A percentile compares a stretch with the other conserved stretches of the same genome.
These are phyloP conservation scores for Gracilariopsis chorda DNA, from an alignment of 23 red algal species.

Conservation along the genomic window DNA sequence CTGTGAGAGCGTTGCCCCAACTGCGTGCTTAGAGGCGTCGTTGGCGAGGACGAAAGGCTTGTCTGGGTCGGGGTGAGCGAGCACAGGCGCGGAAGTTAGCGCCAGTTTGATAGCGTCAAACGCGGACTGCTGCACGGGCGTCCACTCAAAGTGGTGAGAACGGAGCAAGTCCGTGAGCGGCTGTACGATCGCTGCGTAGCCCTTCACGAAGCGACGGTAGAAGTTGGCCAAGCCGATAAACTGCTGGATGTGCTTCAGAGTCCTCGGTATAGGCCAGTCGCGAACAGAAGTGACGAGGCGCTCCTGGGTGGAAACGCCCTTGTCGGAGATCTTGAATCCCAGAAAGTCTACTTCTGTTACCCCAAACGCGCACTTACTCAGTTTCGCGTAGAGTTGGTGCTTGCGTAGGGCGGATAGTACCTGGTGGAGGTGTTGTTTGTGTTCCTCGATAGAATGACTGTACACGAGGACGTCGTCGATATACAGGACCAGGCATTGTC, in stretches of 20 bases:
- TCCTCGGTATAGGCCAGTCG: not conserved
- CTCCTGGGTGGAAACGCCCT: not conserved
- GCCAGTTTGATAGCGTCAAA: not conserved
- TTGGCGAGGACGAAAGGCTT: not conserved
- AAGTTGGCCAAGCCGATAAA: constrained; percentile 14
- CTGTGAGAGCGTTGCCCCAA: not conserved
- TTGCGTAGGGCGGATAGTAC: not conserved
- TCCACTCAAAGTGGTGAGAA: not conserved
- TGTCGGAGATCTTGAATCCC: not conserved
- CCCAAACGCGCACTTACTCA: not conserved
- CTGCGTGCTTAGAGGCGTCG: constrained; percentile 17
- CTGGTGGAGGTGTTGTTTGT: not conserved
- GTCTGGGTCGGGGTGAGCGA: not conserved
- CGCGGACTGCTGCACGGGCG: not conserved
- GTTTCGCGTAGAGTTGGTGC: not conserved
- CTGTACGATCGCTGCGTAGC: not conserved
- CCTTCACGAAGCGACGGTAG: constrained; percentile 32
- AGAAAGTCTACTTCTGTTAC: not conserved
- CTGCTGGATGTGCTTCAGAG: constrained; percentile 1
- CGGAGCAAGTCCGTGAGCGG: constrained; percentile 24
- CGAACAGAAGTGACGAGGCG: not conserved
- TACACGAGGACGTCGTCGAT: constrained; percentile 32
- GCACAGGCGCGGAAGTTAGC: not conserved
- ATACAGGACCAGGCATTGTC: not conserved
- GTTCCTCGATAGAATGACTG: not conserved